Percentiles rank a stretch among this genome's conserved stretches.
Conservation (phyloP, 441 rosid genomes). For the Pelargonium citronellum region DNA sequence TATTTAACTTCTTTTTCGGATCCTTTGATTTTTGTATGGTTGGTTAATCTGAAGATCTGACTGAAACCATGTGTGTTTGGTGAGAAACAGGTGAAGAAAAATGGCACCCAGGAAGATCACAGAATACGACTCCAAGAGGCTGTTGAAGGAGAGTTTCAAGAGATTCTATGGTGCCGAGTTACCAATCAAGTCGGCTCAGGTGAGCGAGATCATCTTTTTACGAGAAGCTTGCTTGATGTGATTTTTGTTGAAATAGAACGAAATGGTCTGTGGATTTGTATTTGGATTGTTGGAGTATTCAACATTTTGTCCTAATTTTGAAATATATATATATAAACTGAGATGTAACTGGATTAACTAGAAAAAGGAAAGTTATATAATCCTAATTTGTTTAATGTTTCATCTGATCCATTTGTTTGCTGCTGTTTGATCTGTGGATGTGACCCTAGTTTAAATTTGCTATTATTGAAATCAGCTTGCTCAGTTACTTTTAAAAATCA, state of each 20-base stretch:
- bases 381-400: too few relatives aligned
- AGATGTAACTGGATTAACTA: too few relatives aligned
- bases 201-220: conserved; percentile 7
- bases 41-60: neutral
- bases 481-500: neutral
- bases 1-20: neutral
- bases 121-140: conserved; percentile 88
- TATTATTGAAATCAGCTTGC: neutral
- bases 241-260: too few relatives aligned
- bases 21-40: neutral
- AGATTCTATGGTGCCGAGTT: conserved; percentile 57
- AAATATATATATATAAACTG: too few relatives aligned
- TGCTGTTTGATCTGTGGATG: neutral
- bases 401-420: neutral
- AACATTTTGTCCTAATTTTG: too few relatives aligned
- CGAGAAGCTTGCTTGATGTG: too few relatives aligned
- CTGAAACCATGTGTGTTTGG: neutral
- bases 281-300: too few relatives aligned
- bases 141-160: conserved; percentile 71
- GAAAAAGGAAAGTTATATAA: too few relatives aligned
- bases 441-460: neutral
- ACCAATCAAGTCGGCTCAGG: conserved; percentile 82
- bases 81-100: conserved; percentile 12
- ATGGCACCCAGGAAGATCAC: conserved; percentile 98
- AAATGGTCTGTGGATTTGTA: too few relatives aligned